Evolutionary conservation across 768 basidiomycete genomes (phyloP).

Genomic region (Candolleomyces efflorescens): DNA sequence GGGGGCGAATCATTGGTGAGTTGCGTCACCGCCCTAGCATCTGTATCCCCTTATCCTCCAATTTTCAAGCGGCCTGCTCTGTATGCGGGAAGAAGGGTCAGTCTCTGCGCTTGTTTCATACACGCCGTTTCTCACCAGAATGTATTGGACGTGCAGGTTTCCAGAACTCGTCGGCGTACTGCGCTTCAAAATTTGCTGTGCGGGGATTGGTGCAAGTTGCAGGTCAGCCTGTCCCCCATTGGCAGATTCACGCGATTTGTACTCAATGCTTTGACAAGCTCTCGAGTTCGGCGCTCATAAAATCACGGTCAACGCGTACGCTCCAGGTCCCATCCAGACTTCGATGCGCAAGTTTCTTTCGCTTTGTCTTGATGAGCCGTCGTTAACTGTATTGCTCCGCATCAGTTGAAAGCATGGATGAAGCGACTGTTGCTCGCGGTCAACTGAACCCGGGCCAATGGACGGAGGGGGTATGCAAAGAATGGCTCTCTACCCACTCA

Average conservation of each 20-base stretch:
- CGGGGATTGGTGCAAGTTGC: slow-evolving; percentile 36
- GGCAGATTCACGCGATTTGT: neutral
- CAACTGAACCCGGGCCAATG: neutral
- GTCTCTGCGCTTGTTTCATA: neutral
- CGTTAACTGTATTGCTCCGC: neutral
- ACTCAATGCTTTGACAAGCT: slow-evolving; percentile 6
- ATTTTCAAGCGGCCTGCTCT: slow-evolving; percentile 26
- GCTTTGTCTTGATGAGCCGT: neutral
- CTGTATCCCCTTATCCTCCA: neutral
- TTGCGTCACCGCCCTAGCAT: neutral
- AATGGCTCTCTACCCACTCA: neutral
- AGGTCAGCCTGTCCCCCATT: slow-evolving; percentile 12
- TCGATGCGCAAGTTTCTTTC: neutral
- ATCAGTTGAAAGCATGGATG: neutral
- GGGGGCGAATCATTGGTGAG: slow-evolving; percentile 38
- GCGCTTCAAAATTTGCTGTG: slow-evolving; percentile 37
- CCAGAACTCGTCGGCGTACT: slow-evolving; percentile 20
- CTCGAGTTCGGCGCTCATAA: slow-evolving; percentile 18
- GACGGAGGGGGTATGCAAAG: neutral
- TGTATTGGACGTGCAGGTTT: neutral
- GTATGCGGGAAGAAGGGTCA: slow-evolving; percentile 35
- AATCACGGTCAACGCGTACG: slow-evolving; percentile 34
- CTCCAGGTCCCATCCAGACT: slow-evolving; percentile 18
- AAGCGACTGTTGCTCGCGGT: neutral
- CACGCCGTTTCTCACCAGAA: neutral